Evolutionary conservation across 139 green algal genomes (phyloP).

Genomic region (Astrephomene gubernaculifera): DNA sequence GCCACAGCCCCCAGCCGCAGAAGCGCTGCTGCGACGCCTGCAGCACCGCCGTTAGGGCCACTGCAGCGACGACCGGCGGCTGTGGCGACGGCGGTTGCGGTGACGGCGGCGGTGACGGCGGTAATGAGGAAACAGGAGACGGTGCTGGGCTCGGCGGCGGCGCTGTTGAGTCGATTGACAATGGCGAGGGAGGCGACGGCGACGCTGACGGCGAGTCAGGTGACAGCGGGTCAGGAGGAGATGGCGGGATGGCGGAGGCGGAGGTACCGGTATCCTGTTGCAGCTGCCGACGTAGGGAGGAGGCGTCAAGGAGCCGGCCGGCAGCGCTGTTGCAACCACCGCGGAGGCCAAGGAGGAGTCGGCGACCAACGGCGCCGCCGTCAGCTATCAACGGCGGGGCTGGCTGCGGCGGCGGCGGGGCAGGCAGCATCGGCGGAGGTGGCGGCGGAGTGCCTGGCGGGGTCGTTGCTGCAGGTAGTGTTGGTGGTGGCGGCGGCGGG

Average conservation of each 20-base stretch:
- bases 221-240: neutral
- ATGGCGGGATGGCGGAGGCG: neutral
- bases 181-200: neutral
- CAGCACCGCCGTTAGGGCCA: neutral
- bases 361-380: too few species aligned
- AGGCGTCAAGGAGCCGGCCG: too few species aligned
- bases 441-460: neutral
- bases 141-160: neutral
- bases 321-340: too few species aligned
- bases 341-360: too few species aligned
- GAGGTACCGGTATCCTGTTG: neutral
- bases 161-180: neutral
- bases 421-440: neutral
- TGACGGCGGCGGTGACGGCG: neutral
- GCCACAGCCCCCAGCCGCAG: slow-evolving; percentile 25
- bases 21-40: neutral
- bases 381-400: too few species aligned
- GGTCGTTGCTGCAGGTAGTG: neutral
- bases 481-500: neutral
- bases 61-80: neutral
- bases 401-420: neutral
- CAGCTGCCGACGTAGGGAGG: too few species aligned
- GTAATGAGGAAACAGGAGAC: neutral
- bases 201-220: neutral
- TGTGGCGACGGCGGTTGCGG: neutral